Evolutionary conservation across 768 basidiomycete genomes (phyloP), one percentile per base, ranked within the genome.

Genomic region (Phylloporus arenicola): DNA sequence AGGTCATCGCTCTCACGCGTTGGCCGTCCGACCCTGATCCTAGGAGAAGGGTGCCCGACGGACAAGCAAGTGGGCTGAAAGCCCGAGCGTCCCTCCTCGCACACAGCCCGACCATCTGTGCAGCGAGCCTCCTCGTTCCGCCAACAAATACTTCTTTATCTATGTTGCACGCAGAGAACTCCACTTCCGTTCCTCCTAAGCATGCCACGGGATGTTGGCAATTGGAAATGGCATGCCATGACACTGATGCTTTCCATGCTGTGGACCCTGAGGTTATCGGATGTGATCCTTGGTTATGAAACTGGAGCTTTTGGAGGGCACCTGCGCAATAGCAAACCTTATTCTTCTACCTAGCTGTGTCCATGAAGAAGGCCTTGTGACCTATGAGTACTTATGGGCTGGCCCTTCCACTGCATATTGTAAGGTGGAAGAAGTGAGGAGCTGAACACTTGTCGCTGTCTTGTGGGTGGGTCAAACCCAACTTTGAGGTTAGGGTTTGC

Each of bases 401-500:
- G 25, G 24, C n/a, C n/a, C 24, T 24, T 24, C 4, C 24, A 24
- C 24, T 29, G 25, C 27, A 29, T 29, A 29, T 29, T 29, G 8
- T 29, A 29, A 10, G 27, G 22, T 40, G 22, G 39, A 20, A 40
- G 39, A 40, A 24, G 24, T 19, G 25, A n/a, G 24, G 8, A 37
- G 7, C 25, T n/a, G n/a, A n/a, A n/a, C n/a, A n/a, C n/a, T n/a
- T n/a, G n/a, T n/a, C n/a, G n/a, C n/a, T n/a, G n/a, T n/a, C n/a
- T n/a, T n/a, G n/a, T n/a, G n/a, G n/a, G n/a, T 34, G 45, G 45
- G n/a, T 17, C 31, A 38, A 52, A 63, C 60, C 61, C 54, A 19
- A 50, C 2, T 29, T 22, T 53, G 14, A 45, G 64, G 65, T 68
- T 64, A 65, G 52, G 65, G 43, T 55, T 55, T 41, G 20, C 10